These are phyloP conservation scores for Blastobotrys raffinosifermentans DNA, from an alignment of 1,139 yeast species.

Conservation along the genomic window DNA sequence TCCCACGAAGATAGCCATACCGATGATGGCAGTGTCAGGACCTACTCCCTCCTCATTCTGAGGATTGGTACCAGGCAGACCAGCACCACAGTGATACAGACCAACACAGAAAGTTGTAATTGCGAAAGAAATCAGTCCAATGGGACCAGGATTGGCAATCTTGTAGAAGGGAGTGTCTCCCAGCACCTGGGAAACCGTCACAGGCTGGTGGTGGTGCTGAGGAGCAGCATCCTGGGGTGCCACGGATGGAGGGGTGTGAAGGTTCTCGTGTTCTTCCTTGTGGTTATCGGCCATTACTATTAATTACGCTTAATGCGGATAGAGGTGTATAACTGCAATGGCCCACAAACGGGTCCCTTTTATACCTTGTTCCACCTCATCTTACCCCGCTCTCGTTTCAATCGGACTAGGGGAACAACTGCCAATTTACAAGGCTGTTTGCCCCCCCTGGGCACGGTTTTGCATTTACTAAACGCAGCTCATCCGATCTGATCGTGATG, in stretches of 20 bases:
- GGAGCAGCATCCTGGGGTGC: background rate
- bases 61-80: conserved; percentile 5
- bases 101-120: conserved; percentile 68
- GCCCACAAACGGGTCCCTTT: no score
- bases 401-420: background rate
- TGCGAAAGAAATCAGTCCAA: conserved; percentile 82
- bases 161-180: conserved; percentile 25
- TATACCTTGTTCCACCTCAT: background rate
- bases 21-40: conserved; percentile 39
- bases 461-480: no score
- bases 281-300: no score
- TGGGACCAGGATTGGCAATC: conserved; percentile 82
- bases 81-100: conserved; percentile 8
- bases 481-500: no score
- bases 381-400: background rate
- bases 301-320: no score
- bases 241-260: no score
- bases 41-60: conserved; percentile 6
- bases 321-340: no score
- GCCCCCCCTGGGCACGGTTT: background rate
- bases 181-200: background rate
- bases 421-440: background rate
- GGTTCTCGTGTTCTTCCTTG: no score
- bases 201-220: background rate
- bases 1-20: conserved; percentile 73